phyloP scores from a whole-genome alignment of 306 rosid species.

The Medicago ruthenica region DNA sequence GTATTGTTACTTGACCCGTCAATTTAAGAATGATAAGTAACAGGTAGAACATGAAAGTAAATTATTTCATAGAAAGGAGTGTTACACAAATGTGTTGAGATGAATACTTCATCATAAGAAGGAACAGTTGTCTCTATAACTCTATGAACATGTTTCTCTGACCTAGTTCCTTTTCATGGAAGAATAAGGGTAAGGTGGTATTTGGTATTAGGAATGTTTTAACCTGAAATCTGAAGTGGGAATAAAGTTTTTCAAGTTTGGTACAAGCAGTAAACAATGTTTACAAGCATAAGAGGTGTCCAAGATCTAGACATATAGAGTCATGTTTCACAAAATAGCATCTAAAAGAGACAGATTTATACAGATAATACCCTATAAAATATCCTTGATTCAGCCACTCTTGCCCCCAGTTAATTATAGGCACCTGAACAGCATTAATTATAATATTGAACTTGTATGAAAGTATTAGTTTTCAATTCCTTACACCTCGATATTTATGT shows the following conservation, averaged over 20 bases:
- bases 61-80: neutral
- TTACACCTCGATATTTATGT: conserved; percentile 14
- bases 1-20: neutral
- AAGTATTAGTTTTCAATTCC: neutral
- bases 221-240: neutral
- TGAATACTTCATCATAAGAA: neutral
- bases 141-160: neutral
- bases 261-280: neutral
- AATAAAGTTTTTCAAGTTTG: neutral
- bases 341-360: conserved; percentile 10
- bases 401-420: neutral
- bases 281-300: neutral
- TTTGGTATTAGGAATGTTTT: conserved; percentile 4
- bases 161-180: neutral
- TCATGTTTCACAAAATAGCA: conserved; percentile 7
- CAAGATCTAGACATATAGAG: neutral
- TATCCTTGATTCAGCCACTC: neutral
- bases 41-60: conserved; percentile 7
- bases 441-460: neutral
- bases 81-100: neutral
- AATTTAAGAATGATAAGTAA: conserved; percentile 14
- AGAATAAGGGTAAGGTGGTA: neutral
- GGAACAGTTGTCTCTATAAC: neutral
- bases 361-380: neutral
- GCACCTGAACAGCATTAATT: neutral